These are phyloP conservation scores for Coemansia sp. DNA, from an alignment of 192 early-diverging fungal species.

Conservation along the genomic window DNA sequence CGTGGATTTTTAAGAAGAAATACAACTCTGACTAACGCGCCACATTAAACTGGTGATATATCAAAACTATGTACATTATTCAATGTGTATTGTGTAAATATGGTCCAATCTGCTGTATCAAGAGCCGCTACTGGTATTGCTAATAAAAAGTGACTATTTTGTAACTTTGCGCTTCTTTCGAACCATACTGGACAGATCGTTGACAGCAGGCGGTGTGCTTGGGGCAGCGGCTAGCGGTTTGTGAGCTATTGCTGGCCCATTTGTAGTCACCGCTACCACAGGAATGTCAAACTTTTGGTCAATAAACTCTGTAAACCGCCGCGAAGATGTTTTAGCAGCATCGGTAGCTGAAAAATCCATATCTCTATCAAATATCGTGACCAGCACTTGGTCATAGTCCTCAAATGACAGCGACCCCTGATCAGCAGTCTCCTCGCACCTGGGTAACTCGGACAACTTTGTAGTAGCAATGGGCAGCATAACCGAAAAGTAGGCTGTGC, in stretches of 20 bases:
- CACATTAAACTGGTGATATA: neutral
- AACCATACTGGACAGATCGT: constrained; percentile 37
- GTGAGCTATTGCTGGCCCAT: constrained; percentile 12
- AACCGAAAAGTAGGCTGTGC: constrained; percentile 64
- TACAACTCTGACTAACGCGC: constrained; percentile 55
- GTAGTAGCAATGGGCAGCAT: constrained; percentile 14
- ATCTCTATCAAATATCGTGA: constrained; percentile 29
- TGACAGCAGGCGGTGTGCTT: constrained; percentile 10
- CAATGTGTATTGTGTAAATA: no score
- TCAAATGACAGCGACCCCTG: constrained; percentile 28
- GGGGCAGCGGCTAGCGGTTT: neutral
- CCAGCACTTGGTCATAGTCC: constrained; percentile 33
- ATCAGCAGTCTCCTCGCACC: constrained; percentile 6
- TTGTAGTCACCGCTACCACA: constrained; percentile 5
- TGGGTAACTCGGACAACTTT: neutral
- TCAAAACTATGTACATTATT: neutral
- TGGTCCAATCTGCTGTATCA: no score
- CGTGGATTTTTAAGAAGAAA: constrained; percentile 82
- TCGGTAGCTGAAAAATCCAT: constrained; percentile 45
- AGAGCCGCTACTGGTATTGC: no score
- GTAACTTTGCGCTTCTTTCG: constrained; percentile 43
- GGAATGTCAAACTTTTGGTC: constrained; percentile 11
- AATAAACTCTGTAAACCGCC: constrained; percentile 19
- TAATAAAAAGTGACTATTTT: neutral
- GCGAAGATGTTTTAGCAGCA: constrained; percentile 19